A percentile compares a stretch with the other conserved stretches of the same genome.
Evolutionary conservation across 306 rosid species (phyloP).

Genomic region (Rosa chinensis): DNA sequence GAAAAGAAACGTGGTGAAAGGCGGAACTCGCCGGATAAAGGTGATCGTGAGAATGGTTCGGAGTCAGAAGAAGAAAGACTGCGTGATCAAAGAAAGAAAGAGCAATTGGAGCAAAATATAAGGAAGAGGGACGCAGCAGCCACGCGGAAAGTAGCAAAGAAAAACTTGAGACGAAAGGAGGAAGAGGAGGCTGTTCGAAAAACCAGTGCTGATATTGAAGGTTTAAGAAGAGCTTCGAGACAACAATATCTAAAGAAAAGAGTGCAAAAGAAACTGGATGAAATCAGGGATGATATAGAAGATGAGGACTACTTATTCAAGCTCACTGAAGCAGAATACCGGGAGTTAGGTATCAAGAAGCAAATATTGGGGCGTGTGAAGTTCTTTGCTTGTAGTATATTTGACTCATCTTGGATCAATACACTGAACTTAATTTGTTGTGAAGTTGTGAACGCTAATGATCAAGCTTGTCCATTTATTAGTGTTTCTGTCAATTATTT

Average conservation of each 20-base stretch:
- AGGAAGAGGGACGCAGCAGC: constrained; percentile 71
- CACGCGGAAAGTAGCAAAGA: constrained; percentile 71
- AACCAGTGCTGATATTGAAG: constrained; percentile 48
- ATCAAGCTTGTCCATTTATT: no score
- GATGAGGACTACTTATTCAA: constrained; percentile 68
- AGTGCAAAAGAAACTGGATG: constrained; percentile 77
- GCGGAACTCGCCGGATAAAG: constrained; percentile 45
- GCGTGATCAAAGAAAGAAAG: constrained; percentile 83
- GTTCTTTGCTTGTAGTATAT: no score
- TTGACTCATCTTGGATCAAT: no score
- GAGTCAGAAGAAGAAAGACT: constrained; percentile 83
- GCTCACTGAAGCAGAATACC: constrained; percentile 64
- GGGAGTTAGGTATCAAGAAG: constrained; percentile 66
- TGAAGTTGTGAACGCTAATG: no score
- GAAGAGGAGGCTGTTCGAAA: constrained; percentile 76
- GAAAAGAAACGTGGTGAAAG: constrained; percentile 42
- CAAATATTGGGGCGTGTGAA: constrained; percentile 45
- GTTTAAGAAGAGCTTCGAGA: constrained; percentile 74
- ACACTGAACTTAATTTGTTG: no score
- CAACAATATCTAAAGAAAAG: constrained; percentile 84
- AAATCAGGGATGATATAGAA: constrained; percentile 85
- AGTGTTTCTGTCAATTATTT: no score
- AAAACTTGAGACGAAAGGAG: constrained; percentile 53
- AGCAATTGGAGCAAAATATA: constrained; percentile 69
- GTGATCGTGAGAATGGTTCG: constrained; percentile 38